phyloP scores from a whole-genome alignment of 2,329 filamentous ascomycete genomes.

The Stachybotrys echinatus region DNA sequence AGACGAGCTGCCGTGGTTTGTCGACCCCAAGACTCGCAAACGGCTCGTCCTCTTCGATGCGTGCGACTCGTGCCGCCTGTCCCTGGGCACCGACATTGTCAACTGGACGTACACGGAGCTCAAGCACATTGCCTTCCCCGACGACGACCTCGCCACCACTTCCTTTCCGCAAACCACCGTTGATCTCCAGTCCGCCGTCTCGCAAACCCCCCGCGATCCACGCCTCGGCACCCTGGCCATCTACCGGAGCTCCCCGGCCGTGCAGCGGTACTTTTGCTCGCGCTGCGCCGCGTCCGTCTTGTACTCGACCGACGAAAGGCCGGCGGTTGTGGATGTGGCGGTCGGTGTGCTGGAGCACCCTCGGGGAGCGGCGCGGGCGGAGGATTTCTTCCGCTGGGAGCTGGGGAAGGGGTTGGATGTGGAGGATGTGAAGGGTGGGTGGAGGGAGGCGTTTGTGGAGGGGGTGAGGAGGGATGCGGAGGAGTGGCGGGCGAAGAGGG shows the following conservation, averaged over 20 bases:
- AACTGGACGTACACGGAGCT: slow-evolving; percentile 40
- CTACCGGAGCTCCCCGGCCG: slow-evolving; percentile 36
- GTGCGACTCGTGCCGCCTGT: slow-evolving; percentile 42
- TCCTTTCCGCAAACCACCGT: slow-evolving; percentile 8
- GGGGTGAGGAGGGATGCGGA: slow-evolving; percentile 11
- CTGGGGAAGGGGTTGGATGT: slow-evolving; percentile 18
- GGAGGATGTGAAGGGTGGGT: slow-evolving; percentile 8
- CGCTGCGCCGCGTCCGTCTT: slow-evolving; percentile 42
- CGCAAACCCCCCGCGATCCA: slow-evolving; percentile 18
- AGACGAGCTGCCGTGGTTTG: slow-evolving; percentile 31
- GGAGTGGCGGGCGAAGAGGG: slow-evolving; percentile 9
- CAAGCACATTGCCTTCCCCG: slow-evolving; percentile 28
- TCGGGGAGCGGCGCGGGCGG: slow-evolving; percentile 40
- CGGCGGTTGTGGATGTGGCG: slow-evolving; percentile 35
- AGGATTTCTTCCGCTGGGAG: slow-evolving; percentile 36
- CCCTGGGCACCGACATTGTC: slow-evolving; percentile 34
- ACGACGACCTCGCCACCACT: not conserved
- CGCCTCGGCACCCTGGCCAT: slow-evolving; percentile 36
- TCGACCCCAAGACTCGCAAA: slow-evolving; percentile 38
- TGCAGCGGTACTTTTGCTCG: slow-evolving; percentile 43
- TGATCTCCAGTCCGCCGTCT: slow-evolving; percentile 28
- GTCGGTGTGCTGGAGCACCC: slow-evolving; percentile 37
- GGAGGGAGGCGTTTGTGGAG: slow-evolving; percentile 9
- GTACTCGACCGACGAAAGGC: slow-evolving; percentile 32
- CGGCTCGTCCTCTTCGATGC: slow-evolving; percentile 32